A percentile compares a stretch with the other conserved stretches of the same genome.
These are phyloP conservation scores for Sechiopsis laciniata DNA, from an alignment of 306 rosid genomes.

Conservation along the genomic window DNA sequence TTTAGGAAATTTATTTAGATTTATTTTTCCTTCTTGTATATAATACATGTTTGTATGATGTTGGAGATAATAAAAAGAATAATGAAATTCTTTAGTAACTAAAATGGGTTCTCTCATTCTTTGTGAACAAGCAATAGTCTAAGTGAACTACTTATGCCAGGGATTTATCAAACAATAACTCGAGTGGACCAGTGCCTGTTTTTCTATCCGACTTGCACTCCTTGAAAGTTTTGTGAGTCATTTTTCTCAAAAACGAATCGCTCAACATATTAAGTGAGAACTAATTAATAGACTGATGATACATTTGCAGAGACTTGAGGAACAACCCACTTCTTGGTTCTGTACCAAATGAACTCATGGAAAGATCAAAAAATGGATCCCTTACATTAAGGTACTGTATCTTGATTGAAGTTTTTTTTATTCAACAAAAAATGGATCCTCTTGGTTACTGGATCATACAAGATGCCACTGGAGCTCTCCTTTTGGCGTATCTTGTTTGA, in stretches of 20 bases:
- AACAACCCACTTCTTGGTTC: conserved; percentile 23
- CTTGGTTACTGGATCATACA: too few species aligned
- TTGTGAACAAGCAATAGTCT: background rate
- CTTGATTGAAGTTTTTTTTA: too few species aligned
- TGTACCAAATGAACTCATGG: conserved; percentile 20
- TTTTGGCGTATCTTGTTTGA: too few species aligned
- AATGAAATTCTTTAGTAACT: too few species aligned
- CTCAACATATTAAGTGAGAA: background rate
- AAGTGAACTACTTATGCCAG: background rate
- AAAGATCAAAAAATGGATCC: conserved; percentile 18
- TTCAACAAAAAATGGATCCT: too few species aligned
- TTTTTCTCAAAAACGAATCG: background rate
- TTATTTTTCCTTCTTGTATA: too few species aligned
- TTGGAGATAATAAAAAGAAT: too few species aligned
- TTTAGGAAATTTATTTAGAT: too few species aligned
- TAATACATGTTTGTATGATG: too few species aligned
- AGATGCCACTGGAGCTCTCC: too few species aligned
- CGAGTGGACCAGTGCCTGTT: conserved; percentile 22
- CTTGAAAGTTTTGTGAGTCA: conserved; percentile 23
- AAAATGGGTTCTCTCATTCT: background rate
- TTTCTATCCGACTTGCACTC: conserved; percentile 8
- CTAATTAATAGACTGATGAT: background rate
- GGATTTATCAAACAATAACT: conserved; percentile 27
- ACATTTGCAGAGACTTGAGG: conserved; percentile 20
- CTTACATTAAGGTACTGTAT: conserved; percentile 14